These are phyloP conservation scores for Coemansia umbellata DNA, from an alignment of 192 early-diverging fungal species.

Conservation along the genomic window DNA sequence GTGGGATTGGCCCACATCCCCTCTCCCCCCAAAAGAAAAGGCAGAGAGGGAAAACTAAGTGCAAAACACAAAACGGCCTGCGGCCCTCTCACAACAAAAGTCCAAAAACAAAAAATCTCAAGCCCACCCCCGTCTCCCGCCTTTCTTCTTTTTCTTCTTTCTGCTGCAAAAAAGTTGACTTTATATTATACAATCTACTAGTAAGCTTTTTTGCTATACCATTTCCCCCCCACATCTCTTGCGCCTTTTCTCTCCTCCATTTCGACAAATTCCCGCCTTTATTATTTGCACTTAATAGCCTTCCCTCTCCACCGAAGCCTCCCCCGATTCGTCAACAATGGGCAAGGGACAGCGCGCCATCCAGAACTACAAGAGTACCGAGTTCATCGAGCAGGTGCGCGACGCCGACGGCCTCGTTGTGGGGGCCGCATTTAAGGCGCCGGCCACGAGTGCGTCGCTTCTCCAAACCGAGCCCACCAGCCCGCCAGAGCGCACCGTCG, in stretches of 20 bases:
- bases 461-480: not conserved
- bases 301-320: not conserved
- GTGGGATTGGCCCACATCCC: too few species aligned
- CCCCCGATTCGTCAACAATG: conserved; percentile 2
- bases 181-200: too few species aligned
- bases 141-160: too few species aligned
- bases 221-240: not conserved
- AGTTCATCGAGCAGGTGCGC: conserved; percentile 34
- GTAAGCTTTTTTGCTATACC: not conserved
- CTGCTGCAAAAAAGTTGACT: too few species aligned
- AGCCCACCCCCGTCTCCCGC: too few species aligned
- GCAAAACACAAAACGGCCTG: too few species aligned
- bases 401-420: conserved; percentile 21
- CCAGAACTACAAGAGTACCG: conserved; percentile 37
- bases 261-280: not conserved
- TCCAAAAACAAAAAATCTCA: too few species aligned
- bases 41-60: too few species aligned
- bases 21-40: too few species aligned
- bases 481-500: not conserved
- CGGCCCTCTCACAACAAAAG: too few species aligned
- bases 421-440: conserved; percentile 30
- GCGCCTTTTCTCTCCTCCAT: not conserved
- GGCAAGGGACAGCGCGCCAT: conserved; percentile 45
- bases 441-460: conserved; percentile 21
- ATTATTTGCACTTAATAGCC: not conserved